A percentile compares a stretch with the other conserved stretches of the same genome.
phyloP scores from a whole-genome alignment of 176 grass and related monocot species.

The Pharus latifolius region DNA sequence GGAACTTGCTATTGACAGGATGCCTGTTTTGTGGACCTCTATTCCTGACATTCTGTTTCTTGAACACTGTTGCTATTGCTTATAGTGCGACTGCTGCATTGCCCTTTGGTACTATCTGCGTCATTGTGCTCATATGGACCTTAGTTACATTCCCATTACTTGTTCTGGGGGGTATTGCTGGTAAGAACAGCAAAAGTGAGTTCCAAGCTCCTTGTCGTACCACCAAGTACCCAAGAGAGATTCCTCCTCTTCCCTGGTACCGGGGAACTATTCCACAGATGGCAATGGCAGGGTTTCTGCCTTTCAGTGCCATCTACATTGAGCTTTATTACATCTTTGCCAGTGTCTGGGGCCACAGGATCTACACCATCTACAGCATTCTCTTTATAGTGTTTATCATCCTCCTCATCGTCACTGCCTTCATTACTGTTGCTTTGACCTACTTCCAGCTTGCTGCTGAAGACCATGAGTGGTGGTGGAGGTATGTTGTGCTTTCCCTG shows the following conservation, averaged over 20 bases:
- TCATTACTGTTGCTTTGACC: constrained; percentile 91
- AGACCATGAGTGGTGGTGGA: constrained; percentile 99
- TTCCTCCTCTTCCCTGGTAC: constrained; percentile 86
- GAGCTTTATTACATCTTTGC: constrained; percentile 99
- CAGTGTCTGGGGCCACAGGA: constrained; percentile 96
- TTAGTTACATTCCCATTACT: constrained; percentile 89
- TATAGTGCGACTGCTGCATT: constrained; percentile 93
- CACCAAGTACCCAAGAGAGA: constrained; percentile 89
- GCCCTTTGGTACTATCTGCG: constrained; percentile 90
- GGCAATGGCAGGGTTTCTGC: constrained; percentile 97
- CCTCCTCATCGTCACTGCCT: constrained; percentile 86
- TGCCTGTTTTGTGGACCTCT: constrained; percentile 90
- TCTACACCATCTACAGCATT: constrained; percentile 99
- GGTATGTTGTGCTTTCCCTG: constrained; percentile 33
- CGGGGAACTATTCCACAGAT: constrained; percentile 72
- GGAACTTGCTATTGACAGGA: constrained; percentile 89
- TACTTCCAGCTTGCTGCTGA: constrained; percentile 99
- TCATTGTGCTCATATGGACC: constrained; percentile 96
- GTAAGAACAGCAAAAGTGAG: constrained; percentile 83
- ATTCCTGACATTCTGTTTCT: constrained; percentile 92
- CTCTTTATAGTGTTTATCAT: constrained; percentile 98
- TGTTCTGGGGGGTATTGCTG: constrained; percentile 94
- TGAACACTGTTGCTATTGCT: constrained; percentile 90
- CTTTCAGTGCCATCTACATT: constrained; percentile 96
- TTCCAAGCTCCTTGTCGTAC: constrained; percentile 93